These are phyloP conservation scores for Penicillium sp. DNA, from an alignment of 2,329 filamentous ascomycete species.

Conservation along the genomic window DNA sequence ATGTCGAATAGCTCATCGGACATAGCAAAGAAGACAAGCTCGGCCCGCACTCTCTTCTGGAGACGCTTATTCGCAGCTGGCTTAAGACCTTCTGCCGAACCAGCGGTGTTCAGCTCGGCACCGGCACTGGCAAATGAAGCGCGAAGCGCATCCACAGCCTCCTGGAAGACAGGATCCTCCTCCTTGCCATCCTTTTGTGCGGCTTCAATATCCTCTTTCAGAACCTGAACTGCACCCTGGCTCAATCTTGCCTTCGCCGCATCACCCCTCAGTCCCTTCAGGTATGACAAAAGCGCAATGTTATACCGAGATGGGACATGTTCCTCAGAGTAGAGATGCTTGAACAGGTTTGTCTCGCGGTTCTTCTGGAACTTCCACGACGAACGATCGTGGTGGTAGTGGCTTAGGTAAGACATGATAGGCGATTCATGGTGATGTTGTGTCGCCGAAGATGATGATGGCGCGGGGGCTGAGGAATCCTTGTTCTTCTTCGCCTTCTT, in stretches of 20 bases:
- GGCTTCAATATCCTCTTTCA: slow-evolving; percentile 47
- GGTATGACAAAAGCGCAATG: slow-evolving; percentile 70
- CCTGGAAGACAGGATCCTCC: slow-evolving; percentile 41
- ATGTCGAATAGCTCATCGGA: slow-evolving; percentile 30
- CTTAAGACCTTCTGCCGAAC: slow-evolving; percentile 23
- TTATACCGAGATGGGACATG: slow-evolving; percentile 71
- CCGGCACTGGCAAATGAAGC: slow-evolving; percentile 26
- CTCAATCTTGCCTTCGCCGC: slow-evolving; percentile 66
- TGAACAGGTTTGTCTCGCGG: slow-evolving; percentile 80
- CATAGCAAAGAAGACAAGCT: slow-evolving; percentile 38
- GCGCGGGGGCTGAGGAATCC: slow-evolving; percentile 5
- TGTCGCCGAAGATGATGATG: slow-evolving; percentile 8
- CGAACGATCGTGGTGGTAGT: slow-evolving; percentile 69
- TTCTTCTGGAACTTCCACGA: slow-evolving; percentile 98
- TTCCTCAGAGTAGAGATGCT: slow-evolving; percentile 73
- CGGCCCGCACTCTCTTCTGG: slow-evolving; percentile 38
- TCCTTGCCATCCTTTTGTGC: slow-evolving; percentile 26
- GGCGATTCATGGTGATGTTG: slow-evolving; percentile 42
- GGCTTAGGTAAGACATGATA: slow-evolving; percentile 73
- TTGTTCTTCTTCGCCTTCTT: slow-evolving; percentile 22
- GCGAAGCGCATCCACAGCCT: slow-evolving; percentile 54
- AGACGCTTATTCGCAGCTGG: slow-evolving; percentile 30
- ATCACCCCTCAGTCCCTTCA: slow-evolving; percentile 74
- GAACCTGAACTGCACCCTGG: slow-evolving; percentile 64
- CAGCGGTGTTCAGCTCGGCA: slow-evolving; percentile 25